phyloP scores from a whole-genome alignment of 306 rosid genomes.

The Vachellia pachyceras region DNA sequence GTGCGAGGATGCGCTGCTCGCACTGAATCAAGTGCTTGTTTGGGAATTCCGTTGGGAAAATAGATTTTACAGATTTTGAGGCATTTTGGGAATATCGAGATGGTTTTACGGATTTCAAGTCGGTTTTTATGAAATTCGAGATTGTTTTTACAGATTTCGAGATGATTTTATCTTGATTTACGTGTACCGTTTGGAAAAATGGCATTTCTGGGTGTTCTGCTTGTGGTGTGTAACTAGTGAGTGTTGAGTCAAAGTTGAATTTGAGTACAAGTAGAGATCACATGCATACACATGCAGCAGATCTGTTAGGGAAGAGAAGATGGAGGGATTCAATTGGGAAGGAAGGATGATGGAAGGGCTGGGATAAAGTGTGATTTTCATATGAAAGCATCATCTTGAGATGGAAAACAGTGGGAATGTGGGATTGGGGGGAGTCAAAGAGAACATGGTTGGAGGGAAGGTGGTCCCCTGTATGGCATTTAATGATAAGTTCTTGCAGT shows the following conservation, averaged over 20 bases:
- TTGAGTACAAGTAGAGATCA: slow-evolving; percentile 23
- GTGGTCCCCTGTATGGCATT: slow-evolving; percentile 54
- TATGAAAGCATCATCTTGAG: no score
- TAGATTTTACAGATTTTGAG: no score
- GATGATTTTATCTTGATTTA: no score
- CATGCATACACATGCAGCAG: slow-evolving; percentile 51
- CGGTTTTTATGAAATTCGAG: no score
- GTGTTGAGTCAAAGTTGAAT: slow-evolving; percentile 12
- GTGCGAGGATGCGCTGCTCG: no score
- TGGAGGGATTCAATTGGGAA: slow-evolving; percentile 5
- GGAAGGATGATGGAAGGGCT: background rate
- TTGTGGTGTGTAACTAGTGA: background rate
- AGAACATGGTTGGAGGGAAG: slow-evolving; percentile 41
- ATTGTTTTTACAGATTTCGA: no score
- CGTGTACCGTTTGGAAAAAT: no score
- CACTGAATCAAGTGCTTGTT: background rate
- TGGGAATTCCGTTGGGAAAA: no score
- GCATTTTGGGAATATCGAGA: no score
- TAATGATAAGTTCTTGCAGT: slow-evolving; percentile 38
- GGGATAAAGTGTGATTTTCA: no score
- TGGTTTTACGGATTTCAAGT: no score
- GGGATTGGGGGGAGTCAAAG: slow-evolving; percentile 36
- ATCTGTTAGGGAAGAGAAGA: background rate
- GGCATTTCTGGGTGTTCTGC: slow-evolving; percentile 36
- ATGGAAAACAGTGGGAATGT: background rate